phyloP scores from a whole-genome alignment of 345 rosid genomes.

The Brassica cretica region DNA sequence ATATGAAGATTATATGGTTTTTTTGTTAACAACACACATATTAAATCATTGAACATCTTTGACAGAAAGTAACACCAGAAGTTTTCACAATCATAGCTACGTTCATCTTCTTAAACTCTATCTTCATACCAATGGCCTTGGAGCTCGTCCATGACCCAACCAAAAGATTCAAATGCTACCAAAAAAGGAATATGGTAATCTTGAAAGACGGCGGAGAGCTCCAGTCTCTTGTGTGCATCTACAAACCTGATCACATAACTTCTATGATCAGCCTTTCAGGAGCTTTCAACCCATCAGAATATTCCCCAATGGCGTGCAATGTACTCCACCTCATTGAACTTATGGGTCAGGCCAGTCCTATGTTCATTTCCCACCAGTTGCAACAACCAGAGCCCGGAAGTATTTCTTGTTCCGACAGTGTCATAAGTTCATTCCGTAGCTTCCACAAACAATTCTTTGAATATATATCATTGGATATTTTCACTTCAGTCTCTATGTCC shows the following conservation, averaged over 20 bases:
- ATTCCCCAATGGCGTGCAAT: conserved; percentile 41
- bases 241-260: conserved; percentile 46
- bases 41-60: neutral
- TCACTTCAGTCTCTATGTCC: conserved; percentile 34
- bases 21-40: neutral
- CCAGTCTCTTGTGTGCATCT: conserved; percentile 50
- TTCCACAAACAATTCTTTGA: conserved; percentile 1
- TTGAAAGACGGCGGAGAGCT: conserved; percentile 41
- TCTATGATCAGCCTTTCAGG: conserved; percentile 36
- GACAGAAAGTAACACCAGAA: conserved; percentile 26
- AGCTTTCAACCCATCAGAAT: conserved; percentile 33
- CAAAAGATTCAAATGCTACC: conserved; percentile 47
- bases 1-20: neutral
- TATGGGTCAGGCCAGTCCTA: conserved; percentile 49
- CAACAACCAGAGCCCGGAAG: conserved; percentile 26
- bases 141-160: conserved; percentile 50
- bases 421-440: conserved; percentile 38
- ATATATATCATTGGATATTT: conserved; percentile 19
- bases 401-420: conserved; percentile 43
- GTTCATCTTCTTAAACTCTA: conserved; percentile 19
- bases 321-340: conserved; percentile 56
- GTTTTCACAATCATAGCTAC: conserved; percentile 34
- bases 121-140: conserved; percentile 46
- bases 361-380: conserved; percentile 52
- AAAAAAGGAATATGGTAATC: conserved; percentile 39